Evolutionary conservation across 1,284 basidiomycete genomes (phyloP).

Genomic region (Cystobasidium slooffiae): DNA sequence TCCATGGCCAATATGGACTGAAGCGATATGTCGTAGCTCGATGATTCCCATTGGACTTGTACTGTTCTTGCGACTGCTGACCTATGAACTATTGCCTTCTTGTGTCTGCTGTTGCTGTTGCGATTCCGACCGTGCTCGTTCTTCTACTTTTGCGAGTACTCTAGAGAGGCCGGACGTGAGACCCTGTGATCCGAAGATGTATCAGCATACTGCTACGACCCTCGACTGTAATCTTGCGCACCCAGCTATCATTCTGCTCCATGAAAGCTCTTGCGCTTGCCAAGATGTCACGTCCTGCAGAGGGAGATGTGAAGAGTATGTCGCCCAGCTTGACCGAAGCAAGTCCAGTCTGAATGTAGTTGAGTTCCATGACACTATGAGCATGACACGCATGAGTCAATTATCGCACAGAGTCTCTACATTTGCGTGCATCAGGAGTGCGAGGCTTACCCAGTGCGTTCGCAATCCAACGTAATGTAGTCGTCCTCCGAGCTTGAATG

Average conservation of each 20-base stretch:
- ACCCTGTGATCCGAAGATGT: neutral
- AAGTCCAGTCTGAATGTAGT: slow-evolving; percentile 12
- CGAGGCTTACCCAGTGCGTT: neutral
- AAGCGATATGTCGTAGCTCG: no score
- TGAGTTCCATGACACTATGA: slow-evolving; percentile 7
- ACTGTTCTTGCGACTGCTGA: no score
- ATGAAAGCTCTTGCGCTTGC: neutral
- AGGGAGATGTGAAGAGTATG: neutral
- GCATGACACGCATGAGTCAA: neutral
- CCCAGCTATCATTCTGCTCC: slow-evolving; percentile 16
- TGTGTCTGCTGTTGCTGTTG: neutral
- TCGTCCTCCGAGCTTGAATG: neutral
- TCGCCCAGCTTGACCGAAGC: slow-evolving; percentile 4
- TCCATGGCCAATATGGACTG: no score
- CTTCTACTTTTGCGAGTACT: slow-evolving; percentile 7
- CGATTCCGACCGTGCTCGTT: slow-evolving; percentile 5
- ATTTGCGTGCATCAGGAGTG: neutral
- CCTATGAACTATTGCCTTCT: neutral
- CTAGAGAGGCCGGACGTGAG: slow-evolving; percentile 7
- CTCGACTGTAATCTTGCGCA: neutral
- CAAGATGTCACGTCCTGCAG: neutral
- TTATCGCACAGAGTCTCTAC: neutral
- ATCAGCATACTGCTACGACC: no score
- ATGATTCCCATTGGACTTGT: no score
- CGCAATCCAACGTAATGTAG: slow-evolving; percentile 8